Evolutionary conservation across 164 flowering plant species (phyloP).

Genomic region (Annona cherimola): DNA sequence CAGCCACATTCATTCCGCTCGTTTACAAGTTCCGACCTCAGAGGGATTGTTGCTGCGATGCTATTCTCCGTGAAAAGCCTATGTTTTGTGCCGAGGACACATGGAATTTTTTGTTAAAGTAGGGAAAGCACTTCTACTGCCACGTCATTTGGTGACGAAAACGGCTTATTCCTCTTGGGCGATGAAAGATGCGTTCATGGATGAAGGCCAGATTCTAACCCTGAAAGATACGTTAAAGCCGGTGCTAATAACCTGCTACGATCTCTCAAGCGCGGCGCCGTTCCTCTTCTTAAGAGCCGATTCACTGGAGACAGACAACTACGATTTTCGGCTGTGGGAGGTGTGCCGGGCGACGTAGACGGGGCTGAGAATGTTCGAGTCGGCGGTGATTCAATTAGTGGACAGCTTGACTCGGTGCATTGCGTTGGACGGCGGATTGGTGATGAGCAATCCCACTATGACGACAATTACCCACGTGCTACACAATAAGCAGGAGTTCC

Average conservation of each 20-base stretch:
- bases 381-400: constrained; percentile 60
- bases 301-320: constrained; percentile 78
- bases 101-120: constrained; percentile 60
- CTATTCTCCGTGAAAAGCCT: constrained; percentile 67
- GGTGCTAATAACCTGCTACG: constrained; percentile 87
- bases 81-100: constrained; percentile 76
- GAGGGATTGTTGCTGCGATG: constrained; percentile 92
- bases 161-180: constrained; percentile 30
- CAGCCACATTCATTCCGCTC: too few relatives aligned
- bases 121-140: constrained; percentile 37
- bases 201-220: constrained; percentile 44
- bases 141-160: neutral
- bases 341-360: constrained; percentile 90
- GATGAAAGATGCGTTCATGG: constrained; percentile 56
- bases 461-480: constrained; percentile 98
- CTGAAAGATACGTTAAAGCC: constrained; percentile 85
- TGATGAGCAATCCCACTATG: constrained; percentile 88
- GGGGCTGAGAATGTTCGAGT: constrained; percentile 58
- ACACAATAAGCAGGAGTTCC: constrained; percentile 98
- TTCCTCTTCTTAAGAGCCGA: constrained; percentile 90
- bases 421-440: constrained; percentile 80
- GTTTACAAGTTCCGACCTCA: constrained; percentile 66
- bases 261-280: constrained; percentile 81
- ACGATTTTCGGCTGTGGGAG: constrained; percentile 80
- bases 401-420: constrained; percentile 66